A percentile compares a stretch with the other conserved stretches of the same genome.
These are phyloP conservation scores for Trypanosoma scelopori DNA, from an alignment of 208 protist genomes.

Conservation along the genomic window DNA sequence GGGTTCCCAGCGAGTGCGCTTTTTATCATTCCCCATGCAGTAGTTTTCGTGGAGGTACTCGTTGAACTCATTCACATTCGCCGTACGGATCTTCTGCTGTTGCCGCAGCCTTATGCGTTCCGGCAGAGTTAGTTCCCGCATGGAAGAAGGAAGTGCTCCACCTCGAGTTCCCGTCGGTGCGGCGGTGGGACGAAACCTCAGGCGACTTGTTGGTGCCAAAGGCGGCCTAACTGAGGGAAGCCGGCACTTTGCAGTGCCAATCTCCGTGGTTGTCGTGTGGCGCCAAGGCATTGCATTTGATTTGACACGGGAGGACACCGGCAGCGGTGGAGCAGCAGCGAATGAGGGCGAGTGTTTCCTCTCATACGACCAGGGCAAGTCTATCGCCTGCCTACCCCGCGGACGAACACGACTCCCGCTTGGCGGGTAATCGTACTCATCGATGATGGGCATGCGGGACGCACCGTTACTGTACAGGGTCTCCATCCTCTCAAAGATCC, in stretches of 20 bases:
- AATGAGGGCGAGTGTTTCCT: not conserved
- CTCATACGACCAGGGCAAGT: slow-evolving; percentile 34
- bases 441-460: slow-evolving; percentile 33
- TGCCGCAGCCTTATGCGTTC: slow-evolving; percentile 33
- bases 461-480: slow-evolving; percentile 18
- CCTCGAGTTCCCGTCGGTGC: not conserved
- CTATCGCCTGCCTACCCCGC: slow-evolving; percentile 50
- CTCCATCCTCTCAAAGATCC: slow-evolving; percentile 14
- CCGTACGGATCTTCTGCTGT: slow-evolving; percentile 20
- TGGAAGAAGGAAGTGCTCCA: slow-evolving; percentile 10
- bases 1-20: slow-evolving; percentile 38
- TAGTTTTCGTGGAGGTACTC: slow-evolving; percentile 47
- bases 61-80: slow-evolving; percentile 32
- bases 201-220: slow-evolving; percentile 20
- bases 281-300: slow-evolving; percentile 20
- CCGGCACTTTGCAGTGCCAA: not conserved
- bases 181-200: not conserved
- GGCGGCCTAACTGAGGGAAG: slow-evolving; percentile 20
- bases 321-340: not conserved
- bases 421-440: slow-evolving; percentile 51
- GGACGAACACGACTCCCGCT: slow-evolving; percentile 45
- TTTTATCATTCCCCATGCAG: slow-evolving; percentile 46
- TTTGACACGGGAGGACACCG: not conserved
- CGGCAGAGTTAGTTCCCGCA: slow-evolving; percentile 27
- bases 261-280: slow-evolving; percentile 20